Evolutionary conservation across 495 filamentous ascomycete genomes (phyloP), one percentile per base, ranked within the genome.

Genomic region (Beverwykella pulmonaria): DNA sequence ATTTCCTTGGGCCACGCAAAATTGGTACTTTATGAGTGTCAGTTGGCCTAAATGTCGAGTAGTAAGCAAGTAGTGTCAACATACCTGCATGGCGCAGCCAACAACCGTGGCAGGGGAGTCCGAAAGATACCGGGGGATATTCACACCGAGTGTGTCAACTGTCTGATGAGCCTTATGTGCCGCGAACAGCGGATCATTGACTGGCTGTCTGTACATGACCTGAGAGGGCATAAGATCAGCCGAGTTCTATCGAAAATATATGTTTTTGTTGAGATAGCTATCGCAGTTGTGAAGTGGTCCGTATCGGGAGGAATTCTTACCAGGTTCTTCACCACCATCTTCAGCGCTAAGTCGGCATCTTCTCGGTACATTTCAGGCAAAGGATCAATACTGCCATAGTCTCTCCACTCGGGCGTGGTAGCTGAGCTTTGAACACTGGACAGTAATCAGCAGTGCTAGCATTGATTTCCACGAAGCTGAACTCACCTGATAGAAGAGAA

Each of bases 71-170:
- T 2, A 55, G 9, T 36, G 12, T 20, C 1, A 19, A 32, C 41
- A 17, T 48, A 64, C 61, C 41, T 64, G 61, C 27, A 57, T 29
- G n/a, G 34, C 34, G 20, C 61, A 64, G 2, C 22, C 61, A 22
- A 64, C 29, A 14, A 56, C 53, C 19, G 61, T 48, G 5, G 19
- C 19, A 15, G 39, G 61, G 34, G 14, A 56, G 52, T 64, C 61
- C 1, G 61, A 48, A 22, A 9, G 48, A 23, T 56, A 64, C 20
- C 50, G 12, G 23, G 20, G 12, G 1, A 14, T 20, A n/a, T 27
- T 47, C 34, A 25, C 26, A 17, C 41, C 53, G 1, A 23, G 1
- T n/a, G 14, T 36, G 2, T 39, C 10, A 9, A 26, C 7, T 3
- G 2, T 46, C 9, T 19, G 25, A 12, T 32, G 22, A 22, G 36